Evolutionary conservation across 1,139 yeast species (phyloP).

Genomic region (Chernovozyma sophiae-reginae): DNA sequence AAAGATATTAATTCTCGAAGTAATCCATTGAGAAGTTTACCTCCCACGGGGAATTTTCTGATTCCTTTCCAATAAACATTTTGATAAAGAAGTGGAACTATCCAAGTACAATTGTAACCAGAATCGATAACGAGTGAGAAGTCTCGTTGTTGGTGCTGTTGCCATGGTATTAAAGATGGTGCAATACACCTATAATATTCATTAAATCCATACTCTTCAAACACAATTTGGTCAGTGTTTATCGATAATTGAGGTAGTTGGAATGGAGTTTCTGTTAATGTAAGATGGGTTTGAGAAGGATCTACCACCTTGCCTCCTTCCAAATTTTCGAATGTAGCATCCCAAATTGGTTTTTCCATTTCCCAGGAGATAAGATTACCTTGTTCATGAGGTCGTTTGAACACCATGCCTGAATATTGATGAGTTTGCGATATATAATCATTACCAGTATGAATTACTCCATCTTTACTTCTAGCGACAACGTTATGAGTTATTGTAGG

Average conservation of each 20-base stretch:
- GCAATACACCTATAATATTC: slow-evolving; percentile 60
- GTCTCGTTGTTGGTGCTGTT: slow-evolving; percentile 18
- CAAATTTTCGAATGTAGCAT: slow-evolving; percentile 49
- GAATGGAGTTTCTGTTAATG: slow-evolving; percentile 75
- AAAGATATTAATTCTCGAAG: slow-evolving; percentile 82
- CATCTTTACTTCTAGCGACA: slow-evolving; percentile 71
- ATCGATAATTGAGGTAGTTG: slow-evolving; percentile 79
- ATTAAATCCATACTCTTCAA: slow-evolving; percentile 87
- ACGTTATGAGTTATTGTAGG: slow-evolving; percentile 65
- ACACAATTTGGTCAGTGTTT: slow-evolving; percentile 85
- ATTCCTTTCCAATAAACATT: slow-evolving; percentile 76
- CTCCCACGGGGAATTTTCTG: slow-evolving; percentile 76
- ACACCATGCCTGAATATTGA: slow-evolving; percentile 71
- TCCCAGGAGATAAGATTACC: slow-evolving; percentile 94
- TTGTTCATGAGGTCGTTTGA: slow-evolving; percentile 80
- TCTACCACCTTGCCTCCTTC: slow-evolving; percentile 27
- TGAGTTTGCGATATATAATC: slow-evolving; percentile 60
- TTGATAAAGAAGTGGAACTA: slow-evolving; percentile 80
- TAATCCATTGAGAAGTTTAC: slow-evolving; percentile 76
- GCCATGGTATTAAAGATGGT: slow-evolving; percentile 72
- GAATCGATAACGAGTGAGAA: slow-evolving; percentile 80
- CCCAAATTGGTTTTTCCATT: slow-evolving; percentile 91
- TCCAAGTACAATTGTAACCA: slow-evolving; percentile 86
- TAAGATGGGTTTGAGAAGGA: slow-evolving; percentile 45
- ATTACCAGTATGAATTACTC: slow-evolving; percentile 64